These are phyloP conservation scores for Salix purpurea DNA, from an alignment of 345 rosid genomes.

Conservation along the genomic window DNA sequence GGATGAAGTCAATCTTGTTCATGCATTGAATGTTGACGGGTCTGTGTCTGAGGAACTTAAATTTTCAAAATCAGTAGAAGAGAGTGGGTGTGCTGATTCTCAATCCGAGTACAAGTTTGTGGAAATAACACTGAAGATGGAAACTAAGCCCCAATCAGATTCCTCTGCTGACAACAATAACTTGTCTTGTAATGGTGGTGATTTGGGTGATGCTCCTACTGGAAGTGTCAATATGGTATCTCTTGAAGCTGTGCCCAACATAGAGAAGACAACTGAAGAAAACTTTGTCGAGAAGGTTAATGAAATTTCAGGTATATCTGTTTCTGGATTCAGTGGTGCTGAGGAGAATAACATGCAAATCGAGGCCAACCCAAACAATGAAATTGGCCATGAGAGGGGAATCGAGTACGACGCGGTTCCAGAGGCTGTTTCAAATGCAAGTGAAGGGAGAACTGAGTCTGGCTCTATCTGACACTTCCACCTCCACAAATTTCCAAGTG, in stretches of 20 bases:
- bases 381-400: neutral
- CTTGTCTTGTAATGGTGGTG: neutral
- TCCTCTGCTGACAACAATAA: neutral
- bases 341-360: constrained; percentile 3
- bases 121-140: constrained; percentile 1
- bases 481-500: neutral
- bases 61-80: neutral
- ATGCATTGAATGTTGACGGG: neutral
- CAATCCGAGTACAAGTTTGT: neutral
- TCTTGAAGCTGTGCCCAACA: constrained; percentile 5
- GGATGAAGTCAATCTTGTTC: neutral
- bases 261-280: constrained; percentile 4
- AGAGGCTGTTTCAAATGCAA: neutral
- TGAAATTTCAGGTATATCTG: constrained; percentile 3
- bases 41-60: constrained; percentile 2
- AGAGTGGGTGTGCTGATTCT: neutral
- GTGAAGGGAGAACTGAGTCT: constrained; percentile 5
- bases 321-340: neutral
- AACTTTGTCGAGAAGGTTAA: neutral
- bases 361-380: constrained; percentile 2
- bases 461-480: neutral
- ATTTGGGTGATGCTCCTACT: neutral
- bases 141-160: constrained; percentile 2
- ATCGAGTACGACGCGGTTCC: neutral
- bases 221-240: constrained; percentile 9